Conservation (phyloP, 805 yeast species). For the Ogataea parapolymorpha region DNA sequence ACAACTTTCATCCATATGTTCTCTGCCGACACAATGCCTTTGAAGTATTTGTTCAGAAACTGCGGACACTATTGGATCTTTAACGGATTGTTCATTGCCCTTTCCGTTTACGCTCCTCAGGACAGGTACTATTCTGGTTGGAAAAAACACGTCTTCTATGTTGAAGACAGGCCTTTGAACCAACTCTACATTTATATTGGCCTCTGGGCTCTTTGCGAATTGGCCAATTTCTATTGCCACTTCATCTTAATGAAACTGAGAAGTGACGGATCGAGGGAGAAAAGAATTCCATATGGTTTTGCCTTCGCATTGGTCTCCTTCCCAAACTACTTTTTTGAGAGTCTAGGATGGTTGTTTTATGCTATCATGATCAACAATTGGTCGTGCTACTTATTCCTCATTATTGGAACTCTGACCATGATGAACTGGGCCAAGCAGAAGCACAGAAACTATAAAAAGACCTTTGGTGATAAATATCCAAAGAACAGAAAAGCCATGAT, state of each 20-base stretch:
- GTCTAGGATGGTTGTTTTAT: constrained; percentile 67
- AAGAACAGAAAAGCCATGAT: constrained; percentile 72
- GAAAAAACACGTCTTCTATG: constrained; percentile 40
- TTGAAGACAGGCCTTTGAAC: constrained; percentile 37
- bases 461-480: constrained; percentile 78
- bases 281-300: constrained; percentile 77
- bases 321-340: constrained; percentile 93
- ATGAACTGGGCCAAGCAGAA: constrained; percentile 87
- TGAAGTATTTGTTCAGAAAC: constrained; percentile 82
- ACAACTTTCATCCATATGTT: constrained; percentile 81
- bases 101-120: constrained; percentile 32
- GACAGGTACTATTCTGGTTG: constrained; percentile 17
- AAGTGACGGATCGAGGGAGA: constrained; percentile 51
- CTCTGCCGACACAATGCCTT: constrained; percentile 90
- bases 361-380: constrained; percentile 74
- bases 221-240: constrained; percentile 73
- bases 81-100: constrained; percentile 56
- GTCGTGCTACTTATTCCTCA: constrained; percentile 67
- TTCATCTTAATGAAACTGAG: constrained; percentile 59
- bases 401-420: constrained; percentile 80
- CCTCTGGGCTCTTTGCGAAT: constrained; percentile 58
- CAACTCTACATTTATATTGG: constrained; percentile 35
- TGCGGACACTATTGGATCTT: constrained; percentile 91
- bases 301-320: constrained; percentile 79
- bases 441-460: constrained; percentile 62